Evolutionary conservation across 768 basidiomycete species (phyloP), one percentile per base, ranked within the genome.

Genomic region (Strobilomyces dryophilus): DNA sequence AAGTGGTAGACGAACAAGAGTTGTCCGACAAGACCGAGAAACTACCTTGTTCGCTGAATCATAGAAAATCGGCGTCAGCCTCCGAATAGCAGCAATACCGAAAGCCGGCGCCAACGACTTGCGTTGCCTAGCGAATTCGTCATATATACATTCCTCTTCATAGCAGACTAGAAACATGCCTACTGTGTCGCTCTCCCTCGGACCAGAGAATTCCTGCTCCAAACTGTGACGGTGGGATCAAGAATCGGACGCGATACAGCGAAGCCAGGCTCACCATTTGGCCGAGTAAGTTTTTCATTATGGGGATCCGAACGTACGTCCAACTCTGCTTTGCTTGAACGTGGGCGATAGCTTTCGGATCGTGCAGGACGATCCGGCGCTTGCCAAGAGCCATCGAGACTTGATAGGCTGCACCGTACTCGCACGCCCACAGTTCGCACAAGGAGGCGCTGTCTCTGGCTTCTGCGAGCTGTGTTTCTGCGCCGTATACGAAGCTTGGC

Each of bases 261-360:
- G 15, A 8, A 40, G 1, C 7, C 1, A 39, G 3, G 45, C 41
- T 40, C 37, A 53, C 60, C n/a, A 18, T 21, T 9, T 11, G 0
- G 20, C 74, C 74, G 8, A 79, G 66, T 21, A 74, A 64, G 1
- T 61, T 49, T 43, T 67, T 73, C 2, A 61, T 51, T 34, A 76
- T 46, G 6, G 63, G 66, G 0, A 71, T 72, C 35, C 75, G 74
- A 1, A 73, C 64, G 54, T 84, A 83, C 0, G 67, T 69, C 12
- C 63, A 51, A 1, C 14, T 29, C 5, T 61, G 53, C 26, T 45
- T 60, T 1, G 48, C 21, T 14, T 53, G 21, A 17, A 60, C 53
- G 32, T 61, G 60, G 0, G 55, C 42, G 9, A 61, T 51, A 3
- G 58, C 58, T 44, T 76, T 80, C 5, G 75, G 74, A 56, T 81